Evolutionary conservation across 179 eudicot genomes (phyloP).

Genomic region (Dionaea muscipula): DNA sequence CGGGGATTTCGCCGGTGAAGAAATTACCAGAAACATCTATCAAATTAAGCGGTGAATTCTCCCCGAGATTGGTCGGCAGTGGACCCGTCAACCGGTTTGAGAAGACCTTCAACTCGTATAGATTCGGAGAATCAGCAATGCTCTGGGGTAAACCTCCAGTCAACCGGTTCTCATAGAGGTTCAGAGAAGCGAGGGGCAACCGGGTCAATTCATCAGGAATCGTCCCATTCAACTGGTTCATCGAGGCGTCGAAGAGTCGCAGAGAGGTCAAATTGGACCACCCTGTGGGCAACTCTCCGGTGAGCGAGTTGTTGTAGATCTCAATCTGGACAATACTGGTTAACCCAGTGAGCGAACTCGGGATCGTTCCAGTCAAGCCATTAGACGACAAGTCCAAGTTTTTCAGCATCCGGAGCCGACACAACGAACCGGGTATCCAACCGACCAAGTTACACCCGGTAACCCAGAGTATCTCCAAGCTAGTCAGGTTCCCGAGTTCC

Average conservation of each 20-base stretch:
- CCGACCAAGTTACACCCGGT: slow-evolving; percentile 40
- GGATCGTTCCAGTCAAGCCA: slow-evolving; percentile 32
- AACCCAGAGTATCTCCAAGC: slow-evolving; percentile 52
- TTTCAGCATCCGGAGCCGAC: slow-evolving; percentile 26
- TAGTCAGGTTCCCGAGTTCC: slow-evolving; percentile 44
- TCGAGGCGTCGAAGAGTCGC: slow-evolving; percentile 31
- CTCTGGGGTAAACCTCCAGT: slow-evolving; percentile 40
- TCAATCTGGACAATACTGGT: slow-evolving; percentile 43
- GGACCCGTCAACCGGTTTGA: slow-evolving; percentile 29
- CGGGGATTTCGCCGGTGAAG: slow-evolving; percentile 47
- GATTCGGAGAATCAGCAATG: slow-evolving; percentile 32
- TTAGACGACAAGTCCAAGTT: slow-evolving; percentile 54
- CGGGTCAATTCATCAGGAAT: slow-evolving; percentile 34
- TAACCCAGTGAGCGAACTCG: slow-evolving; percentile 44
- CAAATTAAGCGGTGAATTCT: slow-evolving; percentile 27
- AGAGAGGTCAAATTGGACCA: slow-evolving; percentile 26
- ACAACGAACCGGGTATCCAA: slow-evolving; percentile 50
- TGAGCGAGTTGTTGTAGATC: slow-evolving; percentile 43
- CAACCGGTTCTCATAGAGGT: slow-evolving; percentile 39
- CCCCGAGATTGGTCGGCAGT: slow-evolving; percentile 44
- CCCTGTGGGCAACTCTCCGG: slow-evolving; percentile 36
- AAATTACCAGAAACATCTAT: slow-evolving; percentile 42
- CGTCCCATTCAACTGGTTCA: slow-evolving; percentile 35
- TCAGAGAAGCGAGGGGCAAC: slow-evolving; percentile 35
- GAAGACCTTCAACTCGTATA: slow-evolving; percentile 35